phyloP scores from a whole-genome alignment of 176 grass and related monocot genomes.

The Stipa capillata region DNA sequence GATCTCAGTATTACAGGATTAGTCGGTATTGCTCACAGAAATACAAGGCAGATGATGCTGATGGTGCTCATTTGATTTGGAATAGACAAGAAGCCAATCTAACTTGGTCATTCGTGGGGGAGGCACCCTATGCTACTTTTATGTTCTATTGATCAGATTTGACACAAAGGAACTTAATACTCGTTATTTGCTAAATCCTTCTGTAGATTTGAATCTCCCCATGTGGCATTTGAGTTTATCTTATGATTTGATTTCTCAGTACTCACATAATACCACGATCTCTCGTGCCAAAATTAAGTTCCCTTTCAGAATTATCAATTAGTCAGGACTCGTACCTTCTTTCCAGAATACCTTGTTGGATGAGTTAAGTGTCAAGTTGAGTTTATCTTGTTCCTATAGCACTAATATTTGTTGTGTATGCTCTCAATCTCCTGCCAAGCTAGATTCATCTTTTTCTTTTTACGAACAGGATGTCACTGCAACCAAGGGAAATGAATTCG shows the following conservation, averaged over 20 bases:
- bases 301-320: not conserved
- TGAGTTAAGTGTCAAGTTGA: not conserved
- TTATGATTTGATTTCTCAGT: not conserved
- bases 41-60: not conserved
- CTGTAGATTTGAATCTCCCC: not conserved
- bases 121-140: not conserved
- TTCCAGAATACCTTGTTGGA: not conserved
- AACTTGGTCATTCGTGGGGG: not conserved
- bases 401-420: not conserved
- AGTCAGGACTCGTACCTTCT: not conserved
- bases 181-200: not conserved
- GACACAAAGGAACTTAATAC: not conserved
- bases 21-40: not conserved
- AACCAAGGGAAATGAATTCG: slow-evolving; percentile 96
- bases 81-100: not conserved
- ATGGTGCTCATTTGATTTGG: too few relatives aligned
- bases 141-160: not conserved
- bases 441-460: not conserved
- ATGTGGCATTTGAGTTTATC: not conserved
- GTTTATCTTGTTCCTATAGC: not conserved
- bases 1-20: not conserved
- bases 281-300: not conserved
- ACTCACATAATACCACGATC: not conserved
- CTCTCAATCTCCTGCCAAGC: not conserved
- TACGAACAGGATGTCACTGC: slow-evolving; percentile 72